phyloP scores from a whole-genome alignment of 192 early-diverging fungal genomes.

The Backusella macrospora region DNA sequence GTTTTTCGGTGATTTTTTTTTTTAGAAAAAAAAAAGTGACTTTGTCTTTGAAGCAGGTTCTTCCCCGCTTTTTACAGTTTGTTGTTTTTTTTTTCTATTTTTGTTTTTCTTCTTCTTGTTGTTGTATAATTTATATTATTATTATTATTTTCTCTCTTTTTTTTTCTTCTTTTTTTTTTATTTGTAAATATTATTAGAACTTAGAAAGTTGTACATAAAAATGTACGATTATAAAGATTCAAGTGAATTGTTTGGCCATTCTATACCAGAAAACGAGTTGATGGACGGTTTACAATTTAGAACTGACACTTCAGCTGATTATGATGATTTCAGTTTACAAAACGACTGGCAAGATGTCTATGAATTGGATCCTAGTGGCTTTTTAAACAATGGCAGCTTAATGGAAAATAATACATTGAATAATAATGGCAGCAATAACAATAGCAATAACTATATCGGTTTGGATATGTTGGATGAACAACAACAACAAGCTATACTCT shows the following conservation, averaged over 20 bases:
- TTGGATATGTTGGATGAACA: conserved; percentile 14
- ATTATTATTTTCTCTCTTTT: too few relatives aligned
- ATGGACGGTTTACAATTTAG: conserved; percentile 12
- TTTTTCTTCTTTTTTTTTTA: not conserved
- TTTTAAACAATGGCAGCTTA: not conserved
- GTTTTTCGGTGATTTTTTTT: not conserved
- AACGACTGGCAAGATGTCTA: conserved; percentile 7
- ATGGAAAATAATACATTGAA: too few relatives aligned
- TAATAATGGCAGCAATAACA: not conserved
- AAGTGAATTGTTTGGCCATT: conserved; percentile 11
- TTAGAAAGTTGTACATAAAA: conserved; percentile 14
- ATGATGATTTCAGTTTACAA: conserved; percentile 5
- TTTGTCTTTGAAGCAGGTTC: conserved; percentile 2
- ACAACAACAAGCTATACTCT: conserved; percentile 24
- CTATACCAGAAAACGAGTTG: conserved; percentile 11
- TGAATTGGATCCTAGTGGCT: conserved; percentile 9
- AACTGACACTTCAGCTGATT: conserved; percentile 2
- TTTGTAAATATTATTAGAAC: conserved; percentile 12
- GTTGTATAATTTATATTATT: not conserved
- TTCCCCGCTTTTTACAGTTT: not conserved
- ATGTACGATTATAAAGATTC: conserved; percentile 16
- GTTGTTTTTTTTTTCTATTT: not conserved
- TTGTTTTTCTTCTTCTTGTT: not conserved
- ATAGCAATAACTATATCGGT: not conserved
- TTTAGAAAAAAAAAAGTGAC: not conserved